A percentile compares a stretch with the other conserved stretches of the same genome.
Evolutionary conservation across 1,139 yeast genomes (phyloP).

Genomic region (Entelexis paramagnoliae): DNA sequence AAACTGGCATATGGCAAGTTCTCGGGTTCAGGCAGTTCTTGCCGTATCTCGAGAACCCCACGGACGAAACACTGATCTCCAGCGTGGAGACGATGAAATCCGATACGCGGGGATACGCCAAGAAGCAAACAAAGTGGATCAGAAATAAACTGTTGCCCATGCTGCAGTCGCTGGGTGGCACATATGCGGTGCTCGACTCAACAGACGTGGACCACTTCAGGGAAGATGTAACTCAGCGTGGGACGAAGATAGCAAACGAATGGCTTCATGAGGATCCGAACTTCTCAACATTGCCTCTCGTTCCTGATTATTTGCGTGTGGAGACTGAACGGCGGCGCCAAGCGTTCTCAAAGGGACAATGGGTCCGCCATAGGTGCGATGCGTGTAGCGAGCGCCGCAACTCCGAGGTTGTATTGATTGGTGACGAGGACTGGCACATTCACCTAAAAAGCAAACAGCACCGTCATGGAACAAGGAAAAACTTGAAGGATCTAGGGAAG

Average conservation of each 20-base stretch:
- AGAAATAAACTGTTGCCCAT: conserved; percentile 58
- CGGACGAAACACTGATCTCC: conserved; percentile 30
- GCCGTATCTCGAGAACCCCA: conserved; percentile 50
- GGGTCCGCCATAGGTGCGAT: conserved; percentile 64
- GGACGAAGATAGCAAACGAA: conserved; percentile 40
- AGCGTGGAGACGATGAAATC: conserved; percentile 72
- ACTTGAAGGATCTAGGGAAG: neutral
- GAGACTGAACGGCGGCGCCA: conserved; percentile 30
- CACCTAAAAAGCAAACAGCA: conserved; percentile 65
- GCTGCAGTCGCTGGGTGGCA: conserved; percentile 46
- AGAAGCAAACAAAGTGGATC: conserved; percentile 89
- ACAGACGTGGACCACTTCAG: conserved; percentile 58
- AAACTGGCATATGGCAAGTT: conserved; percentile 85
- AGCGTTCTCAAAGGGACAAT: conserved; percentile 35
- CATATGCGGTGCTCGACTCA: conserved; percentile 63
- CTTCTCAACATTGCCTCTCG: conserved; percentile 26
- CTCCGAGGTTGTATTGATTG: conserved; percentile 55
- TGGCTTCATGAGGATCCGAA: conserved; percentile 31
- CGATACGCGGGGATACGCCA: conserved; percentile 78
- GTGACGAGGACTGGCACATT: conserved; percentile 56
- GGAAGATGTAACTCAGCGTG: conserved; percentile 45
- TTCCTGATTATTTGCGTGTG: conserved; percentile 38
- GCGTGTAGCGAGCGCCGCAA: conserved; percentile 52
- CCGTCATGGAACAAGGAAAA: conserved; percentile 29
- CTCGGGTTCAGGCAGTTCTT: conserved; percentile 91